phyloP scores from a whole-genome alignment of 208 protist genomes.

The Acanthamoeba royreba region DNA sequence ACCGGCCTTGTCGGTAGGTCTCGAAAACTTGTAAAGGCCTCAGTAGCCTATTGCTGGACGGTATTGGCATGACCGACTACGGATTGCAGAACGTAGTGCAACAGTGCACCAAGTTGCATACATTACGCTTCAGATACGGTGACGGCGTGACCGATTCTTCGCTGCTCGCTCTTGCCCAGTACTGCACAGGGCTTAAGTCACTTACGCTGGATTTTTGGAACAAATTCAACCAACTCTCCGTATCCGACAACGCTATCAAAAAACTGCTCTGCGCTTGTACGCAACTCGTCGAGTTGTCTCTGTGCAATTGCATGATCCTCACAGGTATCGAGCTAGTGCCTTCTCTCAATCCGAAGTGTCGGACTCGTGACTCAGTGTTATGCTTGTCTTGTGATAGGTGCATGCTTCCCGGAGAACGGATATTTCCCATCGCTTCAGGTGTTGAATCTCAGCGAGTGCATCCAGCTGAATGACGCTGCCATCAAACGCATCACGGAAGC shows the following conservation, averaged over 20 bases:
- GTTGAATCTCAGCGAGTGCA: constrained; percentile 16
- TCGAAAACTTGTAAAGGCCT: background rate
- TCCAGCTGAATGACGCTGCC: constrained; percentile 13
- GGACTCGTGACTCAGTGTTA: background rate
- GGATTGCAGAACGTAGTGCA: constrained; percentile 24
- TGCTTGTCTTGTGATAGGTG: background rate
- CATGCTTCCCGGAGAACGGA: constrained; percentile 2
- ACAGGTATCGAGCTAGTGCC: background rate
- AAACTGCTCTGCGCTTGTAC: constrained; percentile 17
- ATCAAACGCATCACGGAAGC: constrained; percentile 2
- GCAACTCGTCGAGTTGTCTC: constrained; percentile 4
- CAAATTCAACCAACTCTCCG: constrained; percentile 34
- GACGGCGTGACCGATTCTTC: constrained; percentile 14
- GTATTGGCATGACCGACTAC: constrained; percentile 21
- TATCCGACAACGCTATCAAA: constrained; percentile 14
- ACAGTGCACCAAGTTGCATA: constrained; percentile 5
- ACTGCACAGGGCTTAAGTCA: background rate
- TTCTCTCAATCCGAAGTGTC: background rate
- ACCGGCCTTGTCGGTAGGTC: no score
- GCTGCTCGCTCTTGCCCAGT: background rate
- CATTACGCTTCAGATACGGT: background rate
- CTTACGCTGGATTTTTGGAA: constrained; percentile 29
- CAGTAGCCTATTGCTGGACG: background rate
- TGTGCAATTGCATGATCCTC: constrained; percentile 38
- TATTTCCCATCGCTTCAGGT: background rate